Evolutionary conservation across 768 basidiomycete genomes (phyloP), one percentile per base, ranked within the genome.

Genomic region (Phallus indusiatus): DNA sequence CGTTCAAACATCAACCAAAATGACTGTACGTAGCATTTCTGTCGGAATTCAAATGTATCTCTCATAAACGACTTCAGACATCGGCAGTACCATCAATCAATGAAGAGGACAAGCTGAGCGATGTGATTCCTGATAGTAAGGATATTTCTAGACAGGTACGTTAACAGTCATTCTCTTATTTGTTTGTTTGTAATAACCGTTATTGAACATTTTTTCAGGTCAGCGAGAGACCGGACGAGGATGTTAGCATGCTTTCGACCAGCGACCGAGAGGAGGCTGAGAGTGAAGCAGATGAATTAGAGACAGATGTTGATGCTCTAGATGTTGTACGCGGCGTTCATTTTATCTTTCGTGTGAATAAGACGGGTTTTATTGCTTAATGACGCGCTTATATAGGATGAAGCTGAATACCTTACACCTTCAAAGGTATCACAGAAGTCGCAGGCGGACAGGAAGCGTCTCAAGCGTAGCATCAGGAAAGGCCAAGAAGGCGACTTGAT

Each of bases 91-190:
- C 58, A 6, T 28, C 58, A 17, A 36, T n/a, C 9, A 75, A 74
- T 66, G 82, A 83, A 12, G 92, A 93, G 55, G 93, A 94, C 70
- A 85, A 91, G 53, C 78, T 96, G 61, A 90, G 88, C 46, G 93
- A 95, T 70, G 82, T 94, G 59, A 85, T 95, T 8, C 93, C 93
- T 1, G 67, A 67, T 20, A 88, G 86, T 69, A 90, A 92, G 68
- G 91, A 94, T 63, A 85, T 94, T 50, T 94, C 91, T 57, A 82
- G 93, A 67, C 88, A 90, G 76, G 91, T 87, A 66, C 60, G 77
- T 69, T 34, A 28, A 28, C 36, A 14, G 21, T 33, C 34, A 16
- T 49, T n/a, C 9, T 18, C 28, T 10, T 42, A 24, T 12, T 10
- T n/a, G 55, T 58, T 58, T 54, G 10, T 14, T 18, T 55, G 42